These are phyloP conservation scores for Penicillium paradoxum DNA, from an alignment of 495 filamentous ascomycete genomes.

Conservation along the genomic window DNA sequence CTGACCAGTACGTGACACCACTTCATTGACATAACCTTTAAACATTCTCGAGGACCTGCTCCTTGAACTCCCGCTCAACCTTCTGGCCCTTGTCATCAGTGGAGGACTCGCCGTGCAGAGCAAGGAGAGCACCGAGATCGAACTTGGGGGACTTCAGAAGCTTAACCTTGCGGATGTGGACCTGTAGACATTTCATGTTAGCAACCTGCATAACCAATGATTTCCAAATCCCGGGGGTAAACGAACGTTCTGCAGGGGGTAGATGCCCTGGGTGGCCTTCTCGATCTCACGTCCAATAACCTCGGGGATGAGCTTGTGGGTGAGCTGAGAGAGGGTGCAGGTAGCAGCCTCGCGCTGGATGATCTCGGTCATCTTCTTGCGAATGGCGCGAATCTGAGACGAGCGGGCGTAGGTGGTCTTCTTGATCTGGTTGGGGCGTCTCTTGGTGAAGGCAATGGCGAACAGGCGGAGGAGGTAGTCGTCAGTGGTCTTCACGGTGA, in stretches of 20 bases:
- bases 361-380: slow-evolving; percentile 99
- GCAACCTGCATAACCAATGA: slow-evolving; percentile 8
- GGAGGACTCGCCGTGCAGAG: slow-evolving; percentile 92
- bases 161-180: slow-evolving; percentile 99
- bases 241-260: slow-evolving; percentile 95
- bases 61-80: slow-evolving; percentile 99
- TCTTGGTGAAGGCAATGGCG: slow-evolving; percentile 98
- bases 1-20: slow-evolving; percentile 27
- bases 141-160: slow-evolving; percentile 97
- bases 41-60: slow-evolving; percentile 86
- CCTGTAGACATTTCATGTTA: slow-evolving; percentile 49
- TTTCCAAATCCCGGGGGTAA: background rate
- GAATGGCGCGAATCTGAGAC: slow-evolving; percentile 93
- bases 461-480: slow-evolving; percentile 98
- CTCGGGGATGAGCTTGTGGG: slow-evolving; percentile 96
- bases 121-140: slow-evolving; percentile 91
- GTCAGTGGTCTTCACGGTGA: slow-evolving; percentile 98
- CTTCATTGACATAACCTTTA: slow-evolving; percentile 45
- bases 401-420: slow-evolving; percentile 97
- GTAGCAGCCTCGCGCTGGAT: slow-evolving; percentile 90
- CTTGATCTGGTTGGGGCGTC: slow-evolving; percentile 98
- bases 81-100: slow-evolving; percentile 97
- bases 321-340: slow-evolving; percentile 91
- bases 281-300: slow-evolving; percentile 99
- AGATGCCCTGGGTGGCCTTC: slow-evolving; percentile 98